Base-by-base conservation (phyloP, 202 grass and related monocot genomes). In the Saccharum hybrid region DNA sequence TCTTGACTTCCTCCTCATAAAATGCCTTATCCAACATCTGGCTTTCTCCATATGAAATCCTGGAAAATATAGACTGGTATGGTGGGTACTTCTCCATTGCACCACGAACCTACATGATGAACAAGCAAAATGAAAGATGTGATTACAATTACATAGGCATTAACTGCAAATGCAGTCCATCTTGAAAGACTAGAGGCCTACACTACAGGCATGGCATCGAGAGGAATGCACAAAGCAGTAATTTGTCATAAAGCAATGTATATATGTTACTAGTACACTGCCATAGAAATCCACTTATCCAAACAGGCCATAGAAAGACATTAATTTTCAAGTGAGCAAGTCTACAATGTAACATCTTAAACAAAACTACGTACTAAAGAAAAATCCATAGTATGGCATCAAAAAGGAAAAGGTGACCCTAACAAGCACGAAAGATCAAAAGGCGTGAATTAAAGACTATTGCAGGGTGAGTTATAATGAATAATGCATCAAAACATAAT, bases 1-100 rank as follows among this genome's bases (percentile, higher is more conserved):
- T 96, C 77, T 85, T 80, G 21, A 99, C 96, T 82, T 99, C 96
- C 81, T 99, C 96, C 83, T 96, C 96, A 9, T 96, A 99, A 18
- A 99, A 99, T 49, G 93, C 91, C 83, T 99, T 96, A 81, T 99
- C 93, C 82, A 99, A 72, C 96, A 99, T 99, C 72, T 99, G 96
- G 62, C 91, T 94, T 89, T 99, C 96, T 5, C 93, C 93, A 77
- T 99, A 99, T 6, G 93, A 94, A 71, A 99, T 80, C 43, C 85
- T 96, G 3, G 91, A 77, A 90, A 99, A 99, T 51, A 99, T 99
- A 76, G 89, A 75, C 79, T 96, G 96, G 79, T 94, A 99, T 57
- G 96, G 96, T 57, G 96, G 96, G 48, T 96, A 99, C 84, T 99
- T 99, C 40, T 99, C 96, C 96, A 99, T 94, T 62, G 77, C 93